These are phyloP conservation scores for Phytophthora citrophthora DNA, from an alignment of 352 stramenopile species.

Conservation along the genomic window DNA sequence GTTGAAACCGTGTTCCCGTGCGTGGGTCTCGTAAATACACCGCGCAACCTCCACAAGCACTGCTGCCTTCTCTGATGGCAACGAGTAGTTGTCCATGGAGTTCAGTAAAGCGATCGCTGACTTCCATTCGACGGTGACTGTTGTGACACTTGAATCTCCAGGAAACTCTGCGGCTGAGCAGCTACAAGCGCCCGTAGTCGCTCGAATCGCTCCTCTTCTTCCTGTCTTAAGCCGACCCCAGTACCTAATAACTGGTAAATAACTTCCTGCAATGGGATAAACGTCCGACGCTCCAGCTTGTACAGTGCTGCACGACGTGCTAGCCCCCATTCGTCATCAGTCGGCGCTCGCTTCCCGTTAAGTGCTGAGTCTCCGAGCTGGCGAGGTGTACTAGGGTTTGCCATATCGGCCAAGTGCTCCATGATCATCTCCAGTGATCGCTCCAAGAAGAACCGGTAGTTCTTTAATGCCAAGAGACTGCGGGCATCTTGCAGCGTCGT, in stretches of 20 bases:
- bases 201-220: slow-evolving; percentile 63
- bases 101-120: slow-evolving; percentile 54
- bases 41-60: slow-evolving; percentile 72
- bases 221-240: slow-evolving; percentile 30
- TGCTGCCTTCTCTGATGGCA: slow-evolving; percentile 70
- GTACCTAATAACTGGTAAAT: slow-evolving; percentile 68
- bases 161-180: slow-evolving; percentile 53
- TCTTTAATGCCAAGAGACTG: slow-evolving; percentile 67
- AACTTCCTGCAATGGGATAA: slow-evolving; percentile 70
- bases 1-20: slow-evolving; percentile 44
- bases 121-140: slow-evolving; percentile 64
- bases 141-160: slow-evolving; percentile 65
- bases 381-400: slow-evolving; percentile 24
- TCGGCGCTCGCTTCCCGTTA: slow-evolving; percentile 25
- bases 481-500: slow-evolving; percentile 55
- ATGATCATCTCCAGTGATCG: slow-evolving; percentile 60
- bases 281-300: slow-evolving; percentile 69
- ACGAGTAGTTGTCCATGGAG: slow-evolving; percentile 75
- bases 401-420: slow-evolving; percentile 38
- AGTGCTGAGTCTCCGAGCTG: slow-evolving; percentile 19
- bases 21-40: slow-evolving; percentile 76
- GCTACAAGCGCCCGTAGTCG: slow-evolving; percentile 52
- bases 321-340: slow-evolving; percentile 62
- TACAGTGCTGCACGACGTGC: slow-evolving; percentile 55
- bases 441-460: slow-evolving; percentile 80